Conservation (phyloP, 2,329 filamentous ascomycete genomes). For the Diaporthe destruens region DNA sequence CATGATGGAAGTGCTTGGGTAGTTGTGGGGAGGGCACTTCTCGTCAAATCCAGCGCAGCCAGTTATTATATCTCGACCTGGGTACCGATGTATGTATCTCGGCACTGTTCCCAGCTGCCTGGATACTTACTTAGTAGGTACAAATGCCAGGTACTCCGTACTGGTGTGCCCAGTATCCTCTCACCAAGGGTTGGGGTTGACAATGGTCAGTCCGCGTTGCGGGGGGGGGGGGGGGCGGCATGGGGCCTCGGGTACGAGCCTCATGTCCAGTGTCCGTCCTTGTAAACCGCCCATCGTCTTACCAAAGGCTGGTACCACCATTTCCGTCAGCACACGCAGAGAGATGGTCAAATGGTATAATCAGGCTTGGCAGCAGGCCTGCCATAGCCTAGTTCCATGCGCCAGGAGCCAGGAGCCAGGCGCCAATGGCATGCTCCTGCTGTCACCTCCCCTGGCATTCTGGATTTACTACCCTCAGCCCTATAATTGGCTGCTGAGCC, state of each 20-base stretch:
- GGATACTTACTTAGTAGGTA: too few species aligned
- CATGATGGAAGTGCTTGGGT: constrained; percentile 50
- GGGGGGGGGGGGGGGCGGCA: too few species aligned
- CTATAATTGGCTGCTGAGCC: neutral
- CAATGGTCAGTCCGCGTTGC: neutral
- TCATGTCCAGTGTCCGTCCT: neutral
- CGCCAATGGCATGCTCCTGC: neutral
- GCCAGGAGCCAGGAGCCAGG: neutral
- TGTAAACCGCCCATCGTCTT: neutral
- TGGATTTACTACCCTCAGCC: neutral
- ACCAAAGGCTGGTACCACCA: too few species aligned
- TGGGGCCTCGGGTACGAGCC: too few species aligned
- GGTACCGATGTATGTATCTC: too few species aligned
- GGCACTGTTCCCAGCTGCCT: too few species aligned
- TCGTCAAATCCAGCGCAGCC: too few species aligned
- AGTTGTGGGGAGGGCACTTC: neutral
- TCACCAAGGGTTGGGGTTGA: neutral
- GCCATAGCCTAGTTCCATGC: too few species aligned
- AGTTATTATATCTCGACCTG: neutral
- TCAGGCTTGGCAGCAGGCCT: too few species aligned
- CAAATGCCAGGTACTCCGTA: too few species aligned
- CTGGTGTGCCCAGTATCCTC: neutral
- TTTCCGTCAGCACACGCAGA: too few species aligned
- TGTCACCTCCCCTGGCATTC: neutral
- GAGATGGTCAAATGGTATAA: too few species aligned